A percentile compares a stretch with the other conserved stretches of the same genome.
Conservation (phyloP, 2,329 filamentous ascomycete genomes). For the Domatiomyces globalis region DNA sequence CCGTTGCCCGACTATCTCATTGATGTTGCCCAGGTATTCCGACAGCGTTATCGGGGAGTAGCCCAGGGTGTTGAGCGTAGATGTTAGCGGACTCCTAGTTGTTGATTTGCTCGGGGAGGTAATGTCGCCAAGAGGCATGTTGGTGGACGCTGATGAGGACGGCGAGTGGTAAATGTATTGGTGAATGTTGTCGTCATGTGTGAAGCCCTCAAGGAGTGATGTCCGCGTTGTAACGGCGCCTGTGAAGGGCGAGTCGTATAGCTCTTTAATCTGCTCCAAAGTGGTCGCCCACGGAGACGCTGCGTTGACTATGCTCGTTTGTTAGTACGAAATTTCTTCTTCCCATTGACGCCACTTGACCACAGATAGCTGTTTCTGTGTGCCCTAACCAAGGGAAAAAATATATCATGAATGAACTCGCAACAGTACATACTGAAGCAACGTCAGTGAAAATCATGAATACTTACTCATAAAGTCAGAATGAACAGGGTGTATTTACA, state of each 20-base stretch:
- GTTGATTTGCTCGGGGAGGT: conserved; percentile 9
- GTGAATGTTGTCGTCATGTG: conserved; percentile 45
- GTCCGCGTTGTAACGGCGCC: conserved; percentile 66
- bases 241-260: conserved; percentile 49
- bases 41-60: conserved; percentile 53
- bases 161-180: conserved; percentile 27
- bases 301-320: conserved; percentile 38
- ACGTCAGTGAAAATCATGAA: not conserved
- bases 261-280: conserved; percentile 42
- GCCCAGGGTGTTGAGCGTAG: conserved; percentile 52
- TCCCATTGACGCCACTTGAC: not conserved
- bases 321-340: not conserved
- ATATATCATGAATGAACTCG: not conserved
- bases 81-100: conserved; percentile 2
- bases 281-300: conserved; percentile 63
- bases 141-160: conserved; percentile 10
- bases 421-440: not conserved
- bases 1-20: conserved; percentile 28
- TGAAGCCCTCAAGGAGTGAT: conserved; percentile 47
- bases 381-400: not conserved
- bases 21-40: conserved; percentile 45
- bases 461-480: not conserved
- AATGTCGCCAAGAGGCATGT: conserved; percentile 11
- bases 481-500: not conserved
- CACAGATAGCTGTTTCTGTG: not conserved